Evolutionary conservation across 441 rosid species (phyloP), one percentile per base, ranked within the genome.

Genomic region (Arabidopsis hybrid): DNA sequence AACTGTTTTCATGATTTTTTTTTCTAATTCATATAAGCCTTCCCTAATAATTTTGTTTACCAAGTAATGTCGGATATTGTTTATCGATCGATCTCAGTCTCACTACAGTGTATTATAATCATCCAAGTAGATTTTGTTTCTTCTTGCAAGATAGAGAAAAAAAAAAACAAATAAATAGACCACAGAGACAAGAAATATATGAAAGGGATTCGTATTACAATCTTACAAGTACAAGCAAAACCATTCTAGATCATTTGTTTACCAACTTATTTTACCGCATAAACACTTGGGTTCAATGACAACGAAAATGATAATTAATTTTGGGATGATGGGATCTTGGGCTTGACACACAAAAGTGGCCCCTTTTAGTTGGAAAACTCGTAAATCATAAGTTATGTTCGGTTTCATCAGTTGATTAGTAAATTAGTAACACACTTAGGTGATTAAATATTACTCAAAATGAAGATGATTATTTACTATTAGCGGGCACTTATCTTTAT

Each of bases 121-220:
- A 53, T 12, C 32, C 26, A 35, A 7, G 42, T 57, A 34, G 42
- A 10, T 35, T 57, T 57, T 34, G 36, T 57, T 14, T 34, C 26
- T 7, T 17, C 8, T 14, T 3, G 6, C 35, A 57, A 57, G 43
- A 34, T 14, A 57, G 43, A 57, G 18, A 34, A 57, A 29, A 32
- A 7, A n/a, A 10, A 11, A 60, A 40, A 35, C 1, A 60, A 60
- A 39, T 16, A 16, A 60, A 10, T 6, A 6, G 12, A 40, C 35
- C 35, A 60, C 21, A 60, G 50, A 18, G 11, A 40, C 17, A 40
- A 40, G 12, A 60, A 40, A 40, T 40, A 21, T 17, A 42, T 60
- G 65, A 60, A 60, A 60, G 50, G 35, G 49, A 39, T 60, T 39
- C 16, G 49, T 60, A 8, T 8, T 32, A 31, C 39, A 60, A 18